phyloP scores from a whole-genome alignment of 176 grass and related monocot genomes.

The Tillandsia fasciculata region DNA sequence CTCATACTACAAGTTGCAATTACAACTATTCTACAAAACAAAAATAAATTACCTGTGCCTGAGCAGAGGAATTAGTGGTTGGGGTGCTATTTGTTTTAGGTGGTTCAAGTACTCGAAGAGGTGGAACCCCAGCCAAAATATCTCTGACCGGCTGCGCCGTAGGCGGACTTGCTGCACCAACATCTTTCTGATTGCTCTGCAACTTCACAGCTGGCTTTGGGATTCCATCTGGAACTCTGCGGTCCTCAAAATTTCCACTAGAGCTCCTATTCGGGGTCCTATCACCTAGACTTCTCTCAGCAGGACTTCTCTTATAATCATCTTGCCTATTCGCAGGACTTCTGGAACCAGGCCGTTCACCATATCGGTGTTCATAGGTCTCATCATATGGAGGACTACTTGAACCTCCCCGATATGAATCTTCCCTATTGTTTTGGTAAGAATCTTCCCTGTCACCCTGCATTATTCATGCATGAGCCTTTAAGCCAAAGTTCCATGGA shows the following conservation, averaged over 20 bases:
- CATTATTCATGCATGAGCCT: not conserved
- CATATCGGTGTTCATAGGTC: constrained; percentile 5
- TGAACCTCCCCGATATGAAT: constrained; percentile 28
- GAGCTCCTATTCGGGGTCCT: constrained; percentile 13
- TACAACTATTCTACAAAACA: not conserved
- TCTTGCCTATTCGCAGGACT: constrained; percentile 16
- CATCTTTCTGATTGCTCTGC: constrained; percentile 19
- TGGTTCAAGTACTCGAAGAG: constrained; percentile 24
- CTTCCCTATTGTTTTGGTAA: constrained; percentile 22
- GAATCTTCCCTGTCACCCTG: constrained; percentile 35
- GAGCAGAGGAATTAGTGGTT: constrained; percentile 16
- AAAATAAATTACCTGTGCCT: constrained; percentile 24
- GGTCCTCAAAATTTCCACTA: constrained; percentile 1
- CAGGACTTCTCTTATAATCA: constrained; percentile 9
- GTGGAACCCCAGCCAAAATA: constrained; percentile 16
- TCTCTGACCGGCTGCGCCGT: constrained; percentile 18
- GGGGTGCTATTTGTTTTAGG: constrained; percentile 19
- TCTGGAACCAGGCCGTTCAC: constrained; percentile 5
- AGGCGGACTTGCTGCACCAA: constrained; percentile 1
- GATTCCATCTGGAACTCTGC: not conserved
- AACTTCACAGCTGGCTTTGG: constrained; percentile 17
- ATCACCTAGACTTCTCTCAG: constrained; percentile 21
- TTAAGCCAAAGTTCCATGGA: too few species aligned
- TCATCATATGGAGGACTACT: constrained; percentile 20
- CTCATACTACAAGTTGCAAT: not conserved